These are phyloP conservation scores for Naganishia sp. DNA, from an alignment of 1,284 basidiomycete genomes.

Conservation along the genomic window DNA sequence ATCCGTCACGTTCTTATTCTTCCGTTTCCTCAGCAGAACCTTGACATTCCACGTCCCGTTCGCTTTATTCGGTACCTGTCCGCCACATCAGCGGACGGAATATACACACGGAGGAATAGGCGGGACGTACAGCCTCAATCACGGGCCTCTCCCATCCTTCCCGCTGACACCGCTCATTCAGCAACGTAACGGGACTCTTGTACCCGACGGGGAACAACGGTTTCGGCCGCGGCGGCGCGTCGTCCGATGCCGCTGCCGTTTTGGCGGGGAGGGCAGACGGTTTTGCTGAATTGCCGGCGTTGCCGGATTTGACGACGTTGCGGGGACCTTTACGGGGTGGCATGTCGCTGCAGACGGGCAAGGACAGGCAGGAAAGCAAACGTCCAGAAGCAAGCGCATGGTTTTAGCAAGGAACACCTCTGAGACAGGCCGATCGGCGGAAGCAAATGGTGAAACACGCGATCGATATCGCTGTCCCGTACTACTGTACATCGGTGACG, in stretches of 20 bases:
- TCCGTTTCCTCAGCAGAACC: constrained; percentile 59
- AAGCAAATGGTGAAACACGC: not conserved
- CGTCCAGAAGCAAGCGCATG: not conserved
- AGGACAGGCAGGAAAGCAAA: not conserved
- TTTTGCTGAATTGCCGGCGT: constrained; percentile 79
- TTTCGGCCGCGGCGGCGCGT: constrained; percentile 45
- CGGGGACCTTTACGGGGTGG: constrained; percentile 64
- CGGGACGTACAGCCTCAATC: constrained; percentile 56
- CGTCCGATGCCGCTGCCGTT: constrained; percentile 33
- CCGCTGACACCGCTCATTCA: constrained; percentile 83
- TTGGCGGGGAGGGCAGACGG: constrained; percentile 47
- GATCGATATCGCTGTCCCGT: not conserved
- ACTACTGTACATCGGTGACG: not conserved
- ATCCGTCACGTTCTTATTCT: constrained; percentile 67
- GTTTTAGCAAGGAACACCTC: too few species aligned
- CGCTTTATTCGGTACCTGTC: too few species aligned
- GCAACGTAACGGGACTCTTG: constrained; percentile 72
- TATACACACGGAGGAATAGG: not conserved
- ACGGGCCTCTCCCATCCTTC: constrained; percentile 77
- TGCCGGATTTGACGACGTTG: constrained; percentile 76
- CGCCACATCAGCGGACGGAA: too few species aligned
- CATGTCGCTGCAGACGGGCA: constrained; percentile 55
- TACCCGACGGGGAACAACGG: constrained; percentile 76
- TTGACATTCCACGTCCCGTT: too few species aligned
- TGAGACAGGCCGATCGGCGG: not conserved